Base-by-base conservation (phyloP, 805 yeast species). In the Cyberlindnera petersonii region DNA sequence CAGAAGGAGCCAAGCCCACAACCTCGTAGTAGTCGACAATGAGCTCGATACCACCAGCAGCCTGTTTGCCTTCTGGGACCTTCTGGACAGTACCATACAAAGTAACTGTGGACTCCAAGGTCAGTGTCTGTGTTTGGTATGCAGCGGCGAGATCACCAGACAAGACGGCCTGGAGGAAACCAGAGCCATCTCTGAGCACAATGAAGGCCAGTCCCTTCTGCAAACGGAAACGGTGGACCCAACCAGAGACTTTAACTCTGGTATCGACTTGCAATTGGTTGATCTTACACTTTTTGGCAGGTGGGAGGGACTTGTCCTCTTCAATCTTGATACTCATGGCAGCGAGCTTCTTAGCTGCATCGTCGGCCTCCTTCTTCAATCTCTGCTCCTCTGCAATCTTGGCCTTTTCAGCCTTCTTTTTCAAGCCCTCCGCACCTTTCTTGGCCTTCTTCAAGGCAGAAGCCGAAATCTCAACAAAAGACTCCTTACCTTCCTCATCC, bases 11-110 rank as follows among this genome's bases (percentile, higher is more conserved):
- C 47, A 86, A 74, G 37, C 97, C 96, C 43, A 89, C 71, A 40
- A 93, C 70, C 63, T 84, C 82, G 63, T 89, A 93, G 70, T 74
- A 93, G 65, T 93, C 98, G 40, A 81, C 97, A 46, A 74, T 73
- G 54, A 94, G 75, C 68, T 93, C 99, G 48, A 91, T 94, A 46
- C 95, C 96, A 48, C 98, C 98, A 42, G 97, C 96, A 9, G 98
- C 99, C 50, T 83, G 71, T 64, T 93, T 89, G 47, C 98, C 98
- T 62, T 87, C 97, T 41, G 98, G 98, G 34, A 94, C 72, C 55
- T 82, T 77, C 63, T 76, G 74, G 46, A 93, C 71, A 20, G 77
- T 75, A 66, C 99, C 99, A 60, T 75, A 84, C 43, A 93, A 66
- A 35, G 79, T 61, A 23, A 94, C 73, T 13, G 96, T 82, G 14